Conservation (phyloP, 495 filamentous ascomycete species). For the Aspergillus olivimuriae region DNA sequence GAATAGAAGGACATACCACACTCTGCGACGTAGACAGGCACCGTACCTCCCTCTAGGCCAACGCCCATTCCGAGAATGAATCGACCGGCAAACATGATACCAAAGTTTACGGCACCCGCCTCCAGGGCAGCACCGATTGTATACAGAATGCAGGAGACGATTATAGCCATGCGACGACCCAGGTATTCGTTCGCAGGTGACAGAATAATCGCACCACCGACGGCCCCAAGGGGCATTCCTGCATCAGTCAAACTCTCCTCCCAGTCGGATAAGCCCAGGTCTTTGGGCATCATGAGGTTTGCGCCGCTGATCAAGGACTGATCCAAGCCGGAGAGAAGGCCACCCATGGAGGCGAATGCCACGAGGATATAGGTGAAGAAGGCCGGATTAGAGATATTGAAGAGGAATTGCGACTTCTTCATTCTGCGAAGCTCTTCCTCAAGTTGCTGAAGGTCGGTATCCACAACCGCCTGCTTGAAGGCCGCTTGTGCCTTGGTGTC, state of each 20-base stretch:
- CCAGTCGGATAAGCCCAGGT: constrained; percentile 34
- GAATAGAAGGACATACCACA: constrained; percentile 24
- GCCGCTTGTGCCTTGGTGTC: constrained; percentile 18
- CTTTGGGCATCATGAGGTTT: constrained; percentile 49
- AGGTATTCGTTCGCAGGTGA: constrained; percentile 52
- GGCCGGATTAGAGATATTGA: constrained; percentile 31
- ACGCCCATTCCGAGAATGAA: constrained; percentile 55
- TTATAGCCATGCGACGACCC: constrained; percentile 52
- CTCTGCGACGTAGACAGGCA: constrained; percentile 51
- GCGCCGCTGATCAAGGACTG: constrained; percentile 56
- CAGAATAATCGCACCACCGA: constrained; percentile 52
- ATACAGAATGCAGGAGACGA: constrained; percentile 51
- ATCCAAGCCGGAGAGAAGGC: constrained; percentile 55
- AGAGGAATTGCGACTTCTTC: constrained; percentile 24
- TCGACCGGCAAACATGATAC: constrained; percentile 54
- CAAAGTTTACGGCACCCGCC: constrained; percentile 52
- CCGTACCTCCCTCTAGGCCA: constrained; percentile 55
- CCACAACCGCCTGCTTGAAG: constrained; percentile 31
- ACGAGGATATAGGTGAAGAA: constrained; percentile 54
- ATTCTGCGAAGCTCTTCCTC: constrained; percentile 24
- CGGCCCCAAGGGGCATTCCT: constrained; percentile 55
- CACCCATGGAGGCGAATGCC: constrained; percentile 58
- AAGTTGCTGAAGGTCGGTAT: constrained; percentile 28
- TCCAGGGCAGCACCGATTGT: constrained; percentile 54
- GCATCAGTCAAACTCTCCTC: constrained; percentile 50